Evolutionary conservation across 2,329 filamentous ascomycete species (phyloP).

Genomic region (Hawksworthiomyces lignivorus): DNA sequence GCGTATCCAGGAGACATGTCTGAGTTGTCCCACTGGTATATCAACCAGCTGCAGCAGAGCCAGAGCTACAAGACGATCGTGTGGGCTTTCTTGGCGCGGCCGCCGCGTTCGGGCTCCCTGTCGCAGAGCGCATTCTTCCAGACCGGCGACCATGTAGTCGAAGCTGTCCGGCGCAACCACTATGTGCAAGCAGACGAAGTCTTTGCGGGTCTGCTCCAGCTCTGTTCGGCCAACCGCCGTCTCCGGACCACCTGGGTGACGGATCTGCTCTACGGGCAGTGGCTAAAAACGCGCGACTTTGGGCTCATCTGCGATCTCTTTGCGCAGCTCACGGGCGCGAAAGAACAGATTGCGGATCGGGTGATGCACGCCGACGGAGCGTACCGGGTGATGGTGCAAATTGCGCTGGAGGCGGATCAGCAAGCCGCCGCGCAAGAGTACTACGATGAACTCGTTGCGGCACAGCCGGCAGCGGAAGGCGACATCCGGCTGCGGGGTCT

Average conservation of each 20-base stretch:
- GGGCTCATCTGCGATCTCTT: slow-evolving; percentile 21
- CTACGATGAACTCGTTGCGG: slow-evolving; percentile 19
- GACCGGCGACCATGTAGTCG: slow-evolving; percentile 25
- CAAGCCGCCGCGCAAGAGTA: slow-evolving; percentile 23
- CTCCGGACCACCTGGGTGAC: slow-evolving; percentile 29
- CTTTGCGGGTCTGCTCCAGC: slow-evolving; percentile 21
- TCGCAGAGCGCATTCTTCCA: slow-evolving; percentile 15
- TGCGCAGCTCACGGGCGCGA: slow-evolving; percentile 9
- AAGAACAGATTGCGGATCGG: slow-evolving; percentile 18
- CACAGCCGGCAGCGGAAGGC: slow-evolving; percentile 19
- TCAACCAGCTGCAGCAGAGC: slow-evolving; percentile 21
- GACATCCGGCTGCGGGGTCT: slow-evolving; percentile 29
- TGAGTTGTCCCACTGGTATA: slow-evolving; percentile 23
- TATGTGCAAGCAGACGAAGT: slow-evolving; percentile 22
- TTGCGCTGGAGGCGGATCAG: slow-evolving; percentile 29
- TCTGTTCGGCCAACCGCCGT: slow-evolving; percentile 15
- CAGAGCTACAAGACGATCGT: slow-evolving; percentile 22
- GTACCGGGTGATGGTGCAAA: slow-evolving; percentile 33
- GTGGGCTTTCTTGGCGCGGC: slow-evolving; percentile 25
- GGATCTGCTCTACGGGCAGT: slow-evolving; percentile 28
- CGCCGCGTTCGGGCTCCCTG: slow-evolving; percentile 16
- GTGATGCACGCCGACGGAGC: slow-evolving; percentile 22
- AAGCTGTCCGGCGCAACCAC: slow-evolving; percentile 23
- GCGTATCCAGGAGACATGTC: slow-evolving; percentile 17
- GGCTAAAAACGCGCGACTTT: slow-evolving; percentile 23